Evolutionary conservation across 106 monocot species (phyloP), one percentile per base, ranked within the genome.

Genomic region (Allium fistulosum): DNA sequence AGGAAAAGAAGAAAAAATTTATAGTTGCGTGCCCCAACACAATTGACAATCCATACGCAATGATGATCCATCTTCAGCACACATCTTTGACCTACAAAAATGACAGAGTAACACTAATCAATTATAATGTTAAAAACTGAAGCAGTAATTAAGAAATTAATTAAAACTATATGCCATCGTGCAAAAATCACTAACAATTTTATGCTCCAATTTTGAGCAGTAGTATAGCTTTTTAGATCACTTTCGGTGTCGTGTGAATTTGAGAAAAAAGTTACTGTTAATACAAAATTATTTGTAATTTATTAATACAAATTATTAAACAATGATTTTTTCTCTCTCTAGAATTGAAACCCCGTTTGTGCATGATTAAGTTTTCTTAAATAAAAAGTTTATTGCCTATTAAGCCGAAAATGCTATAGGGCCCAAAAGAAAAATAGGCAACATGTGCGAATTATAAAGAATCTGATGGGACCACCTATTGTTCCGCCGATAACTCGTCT

Each of bases 21-120:
- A 66, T 96, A 92, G 71, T 91, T 96, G 49, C 79, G 78, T 62
- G 91, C 95, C 11, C 95, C 95, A 68, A 96, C 91, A 74, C 91
- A 91, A 59, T 96, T 91, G 26, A 96, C 95, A 73, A 96, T 88
- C 91, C 95, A 96, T 57, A 96, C 73, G 60, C 95, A 96, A 74
- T 96, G 95, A 70, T 96, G 95, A 75, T 96, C 95, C 95, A 96
- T 96, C 78, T 91, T 96, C 46, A 96, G 95, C 56, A 91, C 86
- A 72, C 95, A 96, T 82, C 77, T 85, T 71, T 91, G 83, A 86
- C 95, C 95, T 96, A 75, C 69, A 83, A 51, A 48, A 67, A 51
- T 0, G 37, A 37, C 37, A 37, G 37, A 37, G 37, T 37, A 37
- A 37, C 37, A 37, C 0, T 2, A 37, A 37, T 5, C 37, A 51